Evolutionary conservation across 768 basidiomycete genomes (phyloP), one percentile per base, ranked within the genome.

Genomic region (Trichaptum fuscoviolaceum): DNA sequence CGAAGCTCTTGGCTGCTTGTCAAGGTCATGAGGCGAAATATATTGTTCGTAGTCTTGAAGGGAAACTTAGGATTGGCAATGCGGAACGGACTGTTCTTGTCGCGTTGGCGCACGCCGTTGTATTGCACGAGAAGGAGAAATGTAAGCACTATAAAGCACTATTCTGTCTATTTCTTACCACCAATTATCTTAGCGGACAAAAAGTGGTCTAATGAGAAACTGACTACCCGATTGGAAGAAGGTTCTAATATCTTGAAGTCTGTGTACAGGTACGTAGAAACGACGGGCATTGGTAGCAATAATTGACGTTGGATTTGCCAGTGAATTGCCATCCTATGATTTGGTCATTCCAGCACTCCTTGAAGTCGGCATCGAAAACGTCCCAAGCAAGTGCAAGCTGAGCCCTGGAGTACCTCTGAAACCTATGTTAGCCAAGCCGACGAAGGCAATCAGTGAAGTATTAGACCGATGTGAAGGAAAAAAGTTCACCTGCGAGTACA

Each of bases 401-500:
- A 96, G 93, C 10, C 96, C 97, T 17, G 96, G 96, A 67, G 89
- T 99, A 36, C 97, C 97, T 0, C 81, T 99, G 36, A 99, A 99
- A 72, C 97, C 97, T 17, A 99, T 99, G 97, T 82, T 99, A 63
- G 97, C 97, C 18, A 99, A 99, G 77, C 97, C 97, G 9, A 99
- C 96, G 0, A 99, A 99, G 77, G 97, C 97, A 2, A 99, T 99
- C 70, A 90, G 93, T 17, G 96, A 99, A 77, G 96, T 99, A 23
- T 84, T 99, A 24, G 96, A 99, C 78, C 83, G 95, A 66, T 99
- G 99, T 73, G 97, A 99, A 77, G 89, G 88, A 73, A 96, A 95
- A 77, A 85, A 84, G 64, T 99, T 99, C 75, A 98, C 97, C 9
- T 99, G 96, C 78, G 97, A 99, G 80, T 99, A 99, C 79, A 99